Conservation (phyloP, 139 green algal species). For the Picochlorum sp. region DNA sequence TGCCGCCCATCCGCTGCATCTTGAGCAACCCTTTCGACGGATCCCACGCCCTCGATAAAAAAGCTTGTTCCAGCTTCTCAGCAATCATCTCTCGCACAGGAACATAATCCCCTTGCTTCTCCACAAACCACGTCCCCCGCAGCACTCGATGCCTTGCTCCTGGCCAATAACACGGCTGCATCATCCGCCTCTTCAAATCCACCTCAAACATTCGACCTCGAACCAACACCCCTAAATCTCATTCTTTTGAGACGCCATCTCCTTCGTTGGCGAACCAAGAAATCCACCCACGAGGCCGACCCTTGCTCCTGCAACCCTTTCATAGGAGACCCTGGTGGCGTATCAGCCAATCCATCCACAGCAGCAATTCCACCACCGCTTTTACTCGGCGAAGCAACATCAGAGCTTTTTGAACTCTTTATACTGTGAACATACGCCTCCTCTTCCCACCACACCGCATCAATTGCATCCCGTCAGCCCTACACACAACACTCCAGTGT, state of each 20-base stretch:
- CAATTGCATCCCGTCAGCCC: slow-evolving; percentile 30
- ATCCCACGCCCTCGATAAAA: slow-evolving; percentile 19
- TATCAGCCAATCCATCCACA: not conserved
- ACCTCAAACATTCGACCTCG: slow-evolving; percentile 39
- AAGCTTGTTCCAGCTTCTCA: slow-evolving; percentile 50
- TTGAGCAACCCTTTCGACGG: slow-evolving; percentile 7
- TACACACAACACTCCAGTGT: not conserved
- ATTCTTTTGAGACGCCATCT: slow-evolving; percentile 2
- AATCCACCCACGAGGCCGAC: not conserved
- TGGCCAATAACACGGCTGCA: slow-evolving; percentile 44
- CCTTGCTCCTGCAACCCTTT: not conserved
- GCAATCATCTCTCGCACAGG: slow-evolving; percentile 39
- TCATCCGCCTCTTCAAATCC: slow-evolving; percentile 31
- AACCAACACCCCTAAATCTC: slow-evolving; percentile 25
- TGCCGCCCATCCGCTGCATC: not conserved
- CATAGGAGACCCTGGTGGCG: not conserved
- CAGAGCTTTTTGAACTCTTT: not conserved
- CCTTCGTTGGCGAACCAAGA: slow-evolving; percentile 1
- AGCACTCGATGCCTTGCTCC: slow-evolving; percentile 31
- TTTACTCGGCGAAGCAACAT: not conserved
- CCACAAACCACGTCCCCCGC: slow-evolving; percentile 47
- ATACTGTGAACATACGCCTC: slow-evolving; percentile 12
- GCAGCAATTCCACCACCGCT: not conserved
- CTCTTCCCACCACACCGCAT: slow-evolving; percentile 47
- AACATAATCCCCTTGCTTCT: slow-evolving; percentile 43